phyloP scores from a whole-genome alignment of 495 filamentous ascomycete species.

The Bryoglossum gracile region DNA sequence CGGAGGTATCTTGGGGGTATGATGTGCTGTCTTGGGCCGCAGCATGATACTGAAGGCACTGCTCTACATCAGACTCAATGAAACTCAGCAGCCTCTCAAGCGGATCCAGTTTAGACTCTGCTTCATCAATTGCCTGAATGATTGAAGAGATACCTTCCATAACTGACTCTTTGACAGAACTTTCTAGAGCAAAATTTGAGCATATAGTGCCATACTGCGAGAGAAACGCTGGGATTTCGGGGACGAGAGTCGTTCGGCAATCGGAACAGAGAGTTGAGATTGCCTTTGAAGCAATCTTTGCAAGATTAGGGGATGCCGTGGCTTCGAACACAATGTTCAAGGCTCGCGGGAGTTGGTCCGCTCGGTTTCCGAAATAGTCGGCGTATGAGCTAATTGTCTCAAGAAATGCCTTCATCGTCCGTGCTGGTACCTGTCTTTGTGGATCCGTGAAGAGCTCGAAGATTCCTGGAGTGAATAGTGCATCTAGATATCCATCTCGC shows the following conservation, averaged over 20 bases:
- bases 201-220: conserved; percentile 62
- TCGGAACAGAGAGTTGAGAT: conserved; percentile 75
- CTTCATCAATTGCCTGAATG: conserved; percentile 64
- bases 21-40: not conserved
- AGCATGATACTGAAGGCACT: conserved; percentile 26
- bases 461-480: conserved; percentile 60
- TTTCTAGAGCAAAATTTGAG: conserved; percentile 52
- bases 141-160: conserved; percentile 79
- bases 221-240: conserved; percentile 70
- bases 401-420: conserved; percentile 70
- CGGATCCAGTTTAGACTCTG: conserved; percentile 52
- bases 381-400: conserved; percentile 71
- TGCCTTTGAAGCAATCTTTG: conserved; percentile 66
- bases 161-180: conserved; percentile 69
- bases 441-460: conserved; percentile 52
- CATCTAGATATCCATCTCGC: conserved; percentile 59
- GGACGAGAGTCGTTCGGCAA: conserved; percentile 62
- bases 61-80: conserved; percentile 54
- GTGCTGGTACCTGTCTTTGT: conserved; percentile 49
- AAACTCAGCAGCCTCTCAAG: conserved; percentile 59
- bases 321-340: conserved; percentile 78
- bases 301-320: conserved; percentile 57
- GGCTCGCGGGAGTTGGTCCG: conserved; percentile 59
- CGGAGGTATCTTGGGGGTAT: not conserved
- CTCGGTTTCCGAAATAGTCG: conserved; percentile 67